Conservation (phyloP, 2,329 filamentous ascomycete species). For the Onygenales sp. region DNA sequence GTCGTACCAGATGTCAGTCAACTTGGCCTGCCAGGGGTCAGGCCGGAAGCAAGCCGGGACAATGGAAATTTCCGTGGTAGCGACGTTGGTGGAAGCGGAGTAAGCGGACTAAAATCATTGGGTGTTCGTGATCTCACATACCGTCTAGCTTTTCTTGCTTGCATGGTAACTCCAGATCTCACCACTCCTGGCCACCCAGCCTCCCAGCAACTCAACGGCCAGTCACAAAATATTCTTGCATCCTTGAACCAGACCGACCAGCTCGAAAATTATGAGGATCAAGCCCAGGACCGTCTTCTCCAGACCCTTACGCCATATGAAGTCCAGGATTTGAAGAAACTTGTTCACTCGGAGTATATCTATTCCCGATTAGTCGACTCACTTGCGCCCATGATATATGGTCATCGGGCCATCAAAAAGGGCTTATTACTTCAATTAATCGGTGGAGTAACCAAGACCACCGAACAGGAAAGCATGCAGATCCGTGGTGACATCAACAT, state of each 20-base stretch:
- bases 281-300: conserved; percentile 78
- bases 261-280: conserved; percentile 66
- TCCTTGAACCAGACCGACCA: conserved; percentile 66
- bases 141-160: conserved; percentile 89
- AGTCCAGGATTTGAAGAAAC: conserved; percentile 80
- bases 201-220: conserved; percentile 58
- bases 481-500: conserved; percentile 97
- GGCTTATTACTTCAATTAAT: conserved; percentile 87
- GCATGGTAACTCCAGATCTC: conserved; percentile 88
- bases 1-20: conserved; percentile 96
- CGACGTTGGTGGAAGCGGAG: conserved; percentile 74
- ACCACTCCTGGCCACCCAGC: conserved; percentile 67
- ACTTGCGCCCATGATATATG: conserved; percentile 92
- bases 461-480: conserved; percentile 78
- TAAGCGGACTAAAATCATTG: conserved; percentile 80
- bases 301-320: conserved; percentile 76
- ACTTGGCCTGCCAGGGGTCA: conserved; percentile 75
- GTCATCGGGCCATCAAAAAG: conserved; percentile 96
- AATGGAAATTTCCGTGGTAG: conserved; percentile 65
- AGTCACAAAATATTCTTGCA: conserved; percentile 74
- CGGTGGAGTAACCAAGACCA: conserved; percentile 88
- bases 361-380: conserved; percentile 89
- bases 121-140: conserved; percentile 95
- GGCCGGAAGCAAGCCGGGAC: conserved; percentile 75
- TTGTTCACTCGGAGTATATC: conserved; percentile 94